Evolutionary conservation across 139 green algal genomes (phyloP).

Genomic region (Desmodesmus armatus): DNA sequence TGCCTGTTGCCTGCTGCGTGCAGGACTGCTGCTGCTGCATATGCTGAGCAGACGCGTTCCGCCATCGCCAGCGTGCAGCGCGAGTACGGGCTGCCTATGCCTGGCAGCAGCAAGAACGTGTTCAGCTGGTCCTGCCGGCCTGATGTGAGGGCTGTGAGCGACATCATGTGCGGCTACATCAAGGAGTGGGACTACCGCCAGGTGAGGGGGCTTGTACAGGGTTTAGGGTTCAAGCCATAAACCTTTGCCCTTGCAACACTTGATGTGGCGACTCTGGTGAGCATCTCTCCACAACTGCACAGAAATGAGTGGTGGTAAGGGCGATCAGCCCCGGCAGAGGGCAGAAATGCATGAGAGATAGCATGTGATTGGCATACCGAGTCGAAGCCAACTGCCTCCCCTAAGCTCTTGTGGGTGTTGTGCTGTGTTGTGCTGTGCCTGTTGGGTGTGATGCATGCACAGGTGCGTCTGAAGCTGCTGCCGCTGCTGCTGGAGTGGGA

Average conservation of each 20-base stretch:
- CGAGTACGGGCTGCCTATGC: conserved; percentile 21
- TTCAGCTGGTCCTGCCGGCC: conserved; percentile 62
- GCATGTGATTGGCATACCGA: background rate
- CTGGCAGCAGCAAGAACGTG: conserved; percentile 21
- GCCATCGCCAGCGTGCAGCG: conserved; percentile 35
- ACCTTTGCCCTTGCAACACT: no score
- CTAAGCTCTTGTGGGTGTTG: background rate
- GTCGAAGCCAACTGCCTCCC: background rate
- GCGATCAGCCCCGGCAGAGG: no score
- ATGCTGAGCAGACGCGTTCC: conserved; percentile 33
- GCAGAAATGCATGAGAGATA: background rate
- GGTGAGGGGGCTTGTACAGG: no score
- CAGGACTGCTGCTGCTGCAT: conserved; percentile 35
- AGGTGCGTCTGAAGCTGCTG: conserved; percentile 71
- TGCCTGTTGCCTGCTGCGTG: conserved; percentile 42
- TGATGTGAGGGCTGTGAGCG: conserved; percentile 40
- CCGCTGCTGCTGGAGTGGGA: conserved; percentile 82
- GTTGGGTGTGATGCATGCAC: background rate
- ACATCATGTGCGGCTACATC: conserved; percentile 51
- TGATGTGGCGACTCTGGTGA: no score
- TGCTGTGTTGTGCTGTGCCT: background rate
- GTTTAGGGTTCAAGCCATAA: no score
- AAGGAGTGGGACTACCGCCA: conserved; percentile 57
- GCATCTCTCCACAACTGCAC: no score
- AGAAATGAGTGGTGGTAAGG: no score